Evolutionary conservation across 176 grass and related monocot genomes (phyloP).

Genomic region (Eragrostis curvula): DNA sequence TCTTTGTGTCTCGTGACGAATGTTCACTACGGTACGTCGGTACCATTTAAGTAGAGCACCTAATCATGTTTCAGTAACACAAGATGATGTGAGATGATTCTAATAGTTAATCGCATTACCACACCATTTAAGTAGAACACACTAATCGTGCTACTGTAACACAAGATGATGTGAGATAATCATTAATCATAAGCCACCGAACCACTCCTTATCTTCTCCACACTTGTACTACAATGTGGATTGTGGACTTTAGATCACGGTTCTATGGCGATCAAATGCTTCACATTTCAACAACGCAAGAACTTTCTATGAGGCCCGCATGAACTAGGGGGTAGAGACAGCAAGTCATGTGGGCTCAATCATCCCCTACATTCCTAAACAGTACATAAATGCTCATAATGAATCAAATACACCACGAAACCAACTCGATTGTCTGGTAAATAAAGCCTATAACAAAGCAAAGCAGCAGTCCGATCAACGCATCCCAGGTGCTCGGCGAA

Average conservation of each 20-base stretch:
- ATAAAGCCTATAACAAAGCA: not conserved
- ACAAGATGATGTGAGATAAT: too few species aligned
- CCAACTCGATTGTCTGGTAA: not conserved
- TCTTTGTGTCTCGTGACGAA: not conserved
- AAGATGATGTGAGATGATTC: not conserved
- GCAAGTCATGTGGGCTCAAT: not conserved
- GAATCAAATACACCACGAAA: not conserved
- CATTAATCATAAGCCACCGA: not conserved
- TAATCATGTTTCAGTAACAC: slow-evolving; percentile 14
- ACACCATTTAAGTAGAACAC: not conserved
- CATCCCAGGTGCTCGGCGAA: slow-evolving; percentile 38
- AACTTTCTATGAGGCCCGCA: not conserved
- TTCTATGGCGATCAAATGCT: slow-evolving; percentile 3
- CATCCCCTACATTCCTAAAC: slow-evolving; percentile 2
- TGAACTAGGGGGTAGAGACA: not conserved
- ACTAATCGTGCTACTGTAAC: too few species aligned
- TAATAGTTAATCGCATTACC: not conserved
- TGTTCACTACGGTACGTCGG: not conserved
- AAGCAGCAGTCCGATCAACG: not conserved
- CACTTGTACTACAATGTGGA: not conserved
- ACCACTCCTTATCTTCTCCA: not conserved
- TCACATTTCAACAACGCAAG: not conserved
- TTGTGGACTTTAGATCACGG: not conserved
- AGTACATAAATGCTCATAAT: not conserved
- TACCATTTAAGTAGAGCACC: not conserved